Evolutionary conservation across 2,329 filamentous ascomycete species (phyloP), one percentile per base, ranked within the genome.

Genomic region (Fusarium proliferatum): DNA sequence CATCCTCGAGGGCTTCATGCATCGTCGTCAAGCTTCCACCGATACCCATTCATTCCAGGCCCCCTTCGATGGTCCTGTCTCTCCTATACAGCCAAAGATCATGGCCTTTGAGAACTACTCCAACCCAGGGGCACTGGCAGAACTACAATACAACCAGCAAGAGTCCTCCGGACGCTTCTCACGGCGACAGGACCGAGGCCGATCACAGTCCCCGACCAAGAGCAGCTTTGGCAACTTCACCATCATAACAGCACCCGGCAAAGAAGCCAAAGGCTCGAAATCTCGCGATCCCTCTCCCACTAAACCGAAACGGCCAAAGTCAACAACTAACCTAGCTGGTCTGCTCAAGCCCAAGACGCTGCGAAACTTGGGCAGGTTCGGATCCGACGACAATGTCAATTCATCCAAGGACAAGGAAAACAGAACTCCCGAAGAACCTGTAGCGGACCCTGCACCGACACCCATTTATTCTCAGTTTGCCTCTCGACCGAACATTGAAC

Each of bases 401-500:
- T 81, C 83, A 45, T 82, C 81, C 34, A 92, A 89, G 77, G 92
- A 96, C 81, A 97, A 97, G 82, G 95, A 97, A 82, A 97, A 97
- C 80, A 88, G 87, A 61, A 91, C 89, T 38, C 94, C 93, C 3
- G 76, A 78, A 28, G 79, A 79, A 72, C 71, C 62, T 48, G 65
- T 42, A 64, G 46, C 69, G 9, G 39, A 53, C 30, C 45, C 66
- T 26, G 61, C 67, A 23, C 86, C 88, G 23, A 90, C 93, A 4
- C 94, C 95, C 30, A 95, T 96, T 63, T 97, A 94, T 86, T 90
- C 93, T 19, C 92, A 96, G 77, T 96, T 96, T 79, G 76, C 81
- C 19, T 77, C 77, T 26, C 79, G 79, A 48, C 69, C 76, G 11
- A 70, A 76, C 10, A 64, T 72, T 33, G 75, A 74, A 39, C 71